These are phyloP conservation scores for Colletotrichum sp. DNA, from an alignment of 2,329 filamentous ascomycete genomes.

Conservation along the genomic window DNA sequence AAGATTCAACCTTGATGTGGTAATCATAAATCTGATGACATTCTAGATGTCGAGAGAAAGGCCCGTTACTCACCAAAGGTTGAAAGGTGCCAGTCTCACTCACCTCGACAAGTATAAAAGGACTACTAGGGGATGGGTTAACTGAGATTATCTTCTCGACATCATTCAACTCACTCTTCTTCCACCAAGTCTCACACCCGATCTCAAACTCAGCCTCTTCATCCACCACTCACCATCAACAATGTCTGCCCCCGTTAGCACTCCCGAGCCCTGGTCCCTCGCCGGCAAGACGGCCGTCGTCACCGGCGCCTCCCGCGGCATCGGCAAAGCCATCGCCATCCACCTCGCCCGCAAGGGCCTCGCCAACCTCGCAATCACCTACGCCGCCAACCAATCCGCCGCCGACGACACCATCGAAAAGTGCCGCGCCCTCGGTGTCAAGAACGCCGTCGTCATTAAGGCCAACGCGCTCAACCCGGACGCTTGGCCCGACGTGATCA, in stretches of 20 bases:
- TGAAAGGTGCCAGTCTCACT: fast-evolving
- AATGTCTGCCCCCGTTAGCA: background rate
- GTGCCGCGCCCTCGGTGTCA: background rate
- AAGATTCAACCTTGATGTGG: background rate
- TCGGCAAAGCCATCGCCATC: background rate
- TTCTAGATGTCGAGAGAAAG: background rate
- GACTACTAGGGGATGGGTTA: fast-evolving
- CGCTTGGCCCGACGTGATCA: background rate
- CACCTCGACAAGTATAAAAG: background rate
- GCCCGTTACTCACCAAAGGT: background rate
- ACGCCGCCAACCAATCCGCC: background rate
- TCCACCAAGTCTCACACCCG: background rate
- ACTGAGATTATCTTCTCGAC: background rate
- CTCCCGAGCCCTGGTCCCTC: background rate
- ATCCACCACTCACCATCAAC: fast-evolving
- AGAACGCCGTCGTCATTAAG: background rate
- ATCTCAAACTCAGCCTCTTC: fast-evolving
- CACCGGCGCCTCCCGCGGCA: background rate
- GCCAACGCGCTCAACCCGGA: background rate
- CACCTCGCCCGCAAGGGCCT: background rate
- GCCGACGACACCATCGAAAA: background rate
- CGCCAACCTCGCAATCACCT: background rate
- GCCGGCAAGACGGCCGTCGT: background rate
- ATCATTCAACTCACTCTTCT: background rate
- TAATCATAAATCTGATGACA: background rate